Conservation (phyloP, 441 rosid genomes). For the Populus hybrid region DNA sequence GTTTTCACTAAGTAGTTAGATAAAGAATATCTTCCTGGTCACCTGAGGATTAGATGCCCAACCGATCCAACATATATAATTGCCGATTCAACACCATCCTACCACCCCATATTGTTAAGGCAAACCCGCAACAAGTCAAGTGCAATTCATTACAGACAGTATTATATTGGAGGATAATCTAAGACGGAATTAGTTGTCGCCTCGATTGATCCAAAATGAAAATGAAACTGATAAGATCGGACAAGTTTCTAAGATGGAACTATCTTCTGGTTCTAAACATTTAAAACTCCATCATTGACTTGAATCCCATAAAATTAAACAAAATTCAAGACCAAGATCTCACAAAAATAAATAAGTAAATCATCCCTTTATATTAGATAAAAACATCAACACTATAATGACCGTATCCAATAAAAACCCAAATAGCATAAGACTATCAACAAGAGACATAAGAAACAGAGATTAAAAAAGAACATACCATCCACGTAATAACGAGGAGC, state of each 20-base stretch:
- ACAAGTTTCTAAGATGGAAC: background rate
- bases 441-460: background rate
- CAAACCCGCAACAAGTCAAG: background rate
- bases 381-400: background rate
- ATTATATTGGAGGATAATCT: background rate
- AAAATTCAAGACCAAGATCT: background rate
- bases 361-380: background rate
- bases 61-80: background rate
- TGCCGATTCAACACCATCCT: background rate
- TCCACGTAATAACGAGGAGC: slow-evolving; percentile 59
- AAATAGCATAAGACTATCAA: background rate
- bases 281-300: background rate
- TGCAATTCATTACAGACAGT: background rate
- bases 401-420: background rate
- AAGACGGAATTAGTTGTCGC: background rate
- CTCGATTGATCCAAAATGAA: background rate
- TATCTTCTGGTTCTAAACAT: background rate
- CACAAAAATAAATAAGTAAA: background rate
- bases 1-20: too few species aligned
- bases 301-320: background rate
- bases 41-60: background rate
- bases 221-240: background rate
- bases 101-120: background rate
- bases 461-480: slow-evolving; percentile 36
- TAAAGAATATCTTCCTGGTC: background rate